Evolutionary conservation across 2,329 filamentous ascomycete species (phyloP).

Genomic region (Volutella citrinella): DNA sequence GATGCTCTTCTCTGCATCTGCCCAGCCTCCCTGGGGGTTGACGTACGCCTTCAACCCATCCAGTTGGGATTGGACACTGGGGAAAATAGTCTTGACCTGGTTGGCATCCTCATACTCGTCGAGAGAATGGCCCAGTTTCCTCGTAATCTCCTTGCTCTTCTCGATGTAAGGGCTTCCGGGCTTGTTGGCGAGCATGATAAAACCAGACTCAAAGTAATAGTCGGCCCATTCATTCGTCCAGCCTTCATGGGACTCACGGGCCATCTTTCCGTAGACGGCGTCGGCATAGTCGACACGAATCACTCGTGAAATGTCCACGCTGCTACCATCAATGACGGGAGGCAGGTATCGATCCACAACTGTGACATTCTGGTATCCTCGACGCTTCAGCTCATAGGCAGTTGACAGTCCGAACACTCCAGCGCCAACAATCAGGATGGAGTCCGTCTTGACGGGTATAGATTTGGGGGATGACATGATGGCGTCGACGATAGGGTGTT

Average conservation of each 20-base stretch:
- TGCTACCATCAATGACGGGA: slow-evolving; percentile 35
- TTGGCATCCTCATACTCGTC: slow-evolving; percentile 24
- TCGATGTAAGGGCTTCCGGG: slow-evolving; percentile 20
- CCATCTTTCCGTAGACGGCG: slow-evolving; percentile 58
- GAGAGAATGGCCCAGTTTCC: slow-evolving; percentile 14
- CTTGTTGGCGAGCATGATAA: slow-evolving; percentile 26
- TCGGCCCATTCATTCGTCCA: slow-evolving; percentile 26
- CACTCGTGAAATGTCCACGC: slow-evolving; percentile 40
- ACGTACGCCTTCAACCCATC: slow-evolving; percentile 24
- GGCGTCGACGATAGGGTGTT: background rate
- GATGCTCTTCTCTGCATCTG: slow-evolving; percentile 28
- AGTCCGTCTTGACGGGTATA: slow-evolving; percentile 19
- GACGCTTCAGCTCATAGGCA: slow-evolving; percentile 41
- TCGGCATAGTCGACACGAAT: slow-evolving; percentile 60
- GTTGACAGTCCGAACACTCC: slow-evolving; percentile 51
- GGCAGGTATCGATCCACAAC: slow-evolving; percentile 42
- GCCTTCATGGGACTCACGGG: slow-evolving; percentile 29
- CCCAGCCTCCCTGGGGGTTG: slow-evolving; percentile 31
- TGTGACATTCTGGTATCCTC: slow-evolving; percentile 44
- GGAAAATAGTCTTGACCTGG: slow-evolving; percentile 13
- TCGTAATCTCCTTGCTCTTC: slow-evolving; percentile 11
- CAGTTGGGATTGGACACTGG: slow-evolving; percentile 17
- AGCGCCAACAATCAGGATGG: slow-evolving; percentile 40
- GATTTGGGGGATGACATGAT: slow-evolving; percentile 17
- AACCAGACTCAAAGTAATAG: slow-evolving; percentile 30